Percentiles rank a stretch among this genome's conserved stretches.
Conservation (phyloP, 164 flowering plant species). For the Pachysandra terminalis region DNA sequence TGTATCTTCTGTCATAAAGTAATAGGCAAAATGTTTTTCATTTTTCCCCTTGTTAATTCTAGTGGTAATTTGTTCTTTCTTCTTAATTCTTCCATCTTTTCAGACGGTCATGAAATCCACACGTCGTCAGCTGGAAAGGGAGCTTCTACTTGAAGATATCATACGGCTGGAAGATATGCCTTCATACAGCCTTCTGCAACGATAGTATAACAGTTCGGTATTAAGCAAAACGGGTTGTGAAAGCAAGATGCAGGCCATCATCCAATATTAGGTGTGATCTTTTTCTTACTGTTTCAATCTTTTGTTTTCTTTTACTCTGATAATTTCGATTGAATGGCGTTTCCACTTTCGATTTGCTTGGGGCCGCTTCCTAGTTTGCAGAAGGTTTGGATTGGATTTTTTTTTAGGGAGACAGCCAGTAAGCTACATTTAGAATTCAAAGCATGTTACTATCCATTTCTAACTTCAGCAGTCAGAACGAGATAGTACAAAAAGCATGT, state of each 20-base stretch:
- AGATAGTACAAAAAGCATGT: too few species aligned
- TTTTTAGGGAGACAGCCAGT: too few species aligned
- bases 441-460: too few species aligned
- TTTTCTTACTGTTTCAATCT: not conserved
- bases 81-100: not conserved
- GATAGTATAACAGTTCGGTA: conserved; percentile 19
- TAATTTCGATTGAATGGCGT: not conserved
- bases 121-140: conserved; percentile 76
- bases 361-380: too few species aligned
- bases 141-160: conserved; percentile 65
- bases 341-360: not conserved
- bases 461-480: too few species aligned
- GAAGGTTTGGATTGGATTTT: not conserved
- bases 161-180: conserved; percentile 72
- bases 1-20: too few species aligned
- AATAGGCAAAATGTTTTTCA: too few species aligned
- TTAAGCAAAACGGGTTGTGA: not conserved
- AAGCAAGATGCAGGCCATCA: not conserved
- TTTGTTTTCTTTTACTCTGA: too few species aligned
- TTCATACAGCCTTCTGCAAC: conserved; percentile 55
- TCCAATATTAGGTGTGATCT: not conserved
- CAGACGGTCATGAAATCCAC: conserved; percentile 91
- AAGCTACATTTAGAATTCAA: too few species aligned
- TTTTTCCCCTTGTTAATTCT: not conserved
- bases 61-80: too few species aligned